A percentile compares a stretch with the other conserved stretches of the same genome.
These are phyloP conservation scores for Leccinum barrowsii DNA, from an alignment of 768 basidiomycete genomes.

Conservation along the genomic window DNA sequence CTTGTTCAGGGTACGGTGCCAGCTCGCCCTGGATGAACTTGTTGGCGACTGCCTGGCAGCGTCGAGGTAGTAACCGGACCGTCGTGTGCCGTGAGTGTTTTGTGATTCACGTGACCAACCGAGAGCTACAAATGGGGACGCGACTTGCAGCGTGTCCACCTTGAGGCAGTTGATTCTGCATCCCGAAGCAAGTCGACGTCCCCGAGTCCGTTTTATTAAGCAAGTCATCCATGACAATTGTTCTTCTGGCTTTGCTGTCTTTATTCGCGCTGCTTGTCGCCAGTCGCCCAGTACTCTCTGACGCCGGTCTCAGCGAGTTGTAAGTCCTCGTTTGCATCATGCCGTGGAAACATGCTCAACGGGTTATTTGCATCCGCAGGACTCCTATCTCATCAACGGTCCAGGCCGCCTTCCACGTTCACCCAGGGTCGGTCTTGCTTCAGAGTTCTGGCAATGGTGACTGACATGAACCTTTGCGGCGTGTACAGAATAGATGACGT, in stretches of 20 bases:
- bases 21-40: background rate
- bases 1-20: background rate
- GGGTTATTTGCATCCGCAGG: slow-evolving; percentile 11
- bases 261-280: slow-evolving; percentile 44
- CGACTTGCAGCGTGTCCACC: slow-evolving; percentile 19
- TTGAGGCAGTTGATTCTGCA: slow-evolving; percentile 25
- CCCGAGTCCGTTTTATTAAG: background rate
- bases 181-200: slow-evolving; percentile 11
- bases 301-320: slow-evolving; percentile 24
- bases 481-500: slow-evolving; percentile 17
- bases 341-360: slow-evolving; percentile 13
- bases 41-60: background rate
- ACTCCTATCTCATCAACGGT: slow-evolving; percentile 17
- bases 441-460: background rate
- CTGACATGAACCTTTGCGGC: slow-evolving; percentile 12
- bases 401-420: slow-evolving; percentile 34
- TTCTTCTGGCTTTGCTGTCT: slow-evolving; percentile 37
- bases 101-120: slow-evolving; percentile 21
- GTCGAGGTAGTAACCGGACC: slow-evolving; percentile 6
- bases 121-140: slow-evolving; percentile 21
- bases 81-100: slow-evolving; percentile 2
- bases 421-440: slow-evolving; percentile 34
- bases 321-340: slow-evolving; percentile 21
- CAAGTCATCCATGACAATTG: slow-evolving; percentile 32
- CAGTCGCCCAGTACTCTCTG: slow-evolving; percentile 36